phyloP scores from a whole-genome alignment of 129 eudicot genomes.

The Flaveria linearis region DNA sequence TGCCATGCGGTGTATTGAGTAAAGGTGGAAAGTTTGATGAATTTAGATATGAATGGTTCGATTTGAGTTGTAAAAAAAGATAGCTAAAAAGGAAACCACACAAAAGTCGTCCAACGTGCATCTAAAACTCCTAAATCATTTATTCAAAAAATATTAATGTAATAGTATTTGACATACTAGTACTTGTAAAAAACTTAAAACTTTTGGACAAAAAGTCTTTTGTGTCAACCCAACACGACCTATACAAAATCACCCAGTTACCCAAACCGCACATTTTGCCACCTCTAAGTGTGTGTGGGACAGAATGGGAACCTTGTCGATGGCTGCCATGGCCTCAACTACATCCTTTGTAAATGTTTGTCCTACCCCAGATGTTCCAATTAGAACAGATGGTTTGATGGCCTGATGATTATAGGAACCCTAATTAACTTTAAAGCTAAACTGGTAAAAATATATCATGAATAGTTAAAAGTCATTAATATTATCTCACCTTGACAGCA shows the following conservation, averaged over 20 bases:
- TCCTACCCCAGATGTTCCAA: conserved; percentile 95
- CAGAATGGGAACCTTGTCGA: conserved; percentile 44
- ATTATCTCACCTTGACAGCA: conserved; percentile 65
- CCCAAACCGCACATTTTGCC: neutral
- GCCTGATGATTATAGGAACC: conserved; percentile 43
- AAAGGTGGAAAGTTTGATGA: neutral
- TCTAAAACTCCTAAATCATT: neutral
- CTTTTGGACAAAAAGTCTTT: neutral
- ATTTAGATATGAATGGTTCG: neutral
- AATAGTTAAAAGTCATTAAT: neutral
- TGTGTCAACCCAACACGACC: neutral
- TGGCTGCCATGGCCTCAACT: conserved; percentile 75
- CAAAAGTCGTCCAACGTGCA: neutral
- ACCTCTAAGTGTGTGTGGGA: neutral
- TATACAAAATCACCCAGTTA: neutral
- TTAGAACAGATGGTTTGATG: conserved; percentile 73
- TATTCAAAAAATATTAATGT: neutral
- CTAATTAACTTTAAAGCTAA: neutral
- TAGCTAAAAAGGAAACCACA: neutral
- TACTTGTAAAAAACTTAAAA: neutral
- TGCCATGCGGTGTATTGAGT: neutral
- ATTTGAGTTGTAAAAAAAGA: neutral
- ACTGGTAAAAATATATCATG: neutral
- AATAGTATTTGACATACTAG: neutral
- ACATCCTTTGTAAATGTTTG: conserved; percentile 76